Percentiles rank a stretch among this genome's conserved stretches.
Evolutionary conservation across 495 filamentous ascomycete genomes (phyloP).

Genomic region (Penicilliopsis zonata): DNA sequence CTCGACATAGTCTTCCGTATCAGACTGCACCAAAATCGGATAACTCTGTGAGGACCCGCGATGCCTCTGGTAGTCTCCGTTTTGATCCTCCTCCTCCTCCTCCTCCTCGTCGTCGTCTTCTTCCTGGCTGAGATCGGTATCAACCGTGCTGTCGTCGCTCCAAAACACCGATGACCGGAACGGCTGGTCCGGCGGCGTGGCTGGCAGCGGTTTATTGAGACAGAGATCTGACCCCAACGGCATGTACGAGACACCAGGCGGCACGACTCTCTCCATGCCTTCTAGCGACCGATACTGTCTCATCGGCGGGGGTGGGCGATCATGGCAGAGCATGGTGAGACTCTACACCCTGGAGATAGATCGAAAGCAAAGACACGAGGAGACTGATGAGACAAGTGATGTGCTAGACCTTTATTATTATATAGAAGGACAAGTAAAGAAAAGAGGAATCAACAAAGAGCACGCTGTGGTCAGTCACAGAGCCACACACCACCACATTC

Average conservation of each 20-base stretch:
- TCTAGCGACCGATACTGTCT: conserved; percentile 29
- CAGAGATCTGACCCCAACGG: conserved; percentile 15
- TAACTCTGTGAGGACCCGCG: conserved; percentile 20
- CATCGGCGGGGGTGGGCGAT: conserved; percentile 22
- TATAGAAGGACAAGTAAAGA: too few species aligned
- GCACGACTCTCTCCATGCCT: conserved; percentile 30
- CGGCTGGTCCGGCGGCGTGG: conserved; percentile 14
- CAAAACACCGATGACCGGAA: conserved; percentile 21
- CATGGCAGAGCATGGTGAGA: conserved; percentile 14
- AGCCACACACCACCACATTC: too few species aligned
- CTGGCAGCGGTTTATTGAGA: conserved; percentile 28
- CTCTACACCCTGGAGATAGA: neutral
- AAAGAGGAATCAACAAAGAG: too few species aligned
- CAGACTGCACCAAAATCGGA: conserved; percentile 28
- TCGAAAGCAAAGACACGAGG: neutral
- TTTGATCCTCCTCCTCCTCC: neutral
- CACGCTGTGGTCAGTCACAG: too few species aligned
- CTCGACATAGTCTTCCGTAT: conserved; percentile 21
- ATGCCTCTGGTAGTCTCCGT: too few species aligned
- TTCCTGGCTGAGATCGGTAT: conserved; percentile 10
- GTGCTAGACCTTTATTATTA: too few species aligned
- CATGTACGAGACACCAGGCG: conserved; percentile 10
- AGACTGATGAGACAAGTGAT: too few species aligned
- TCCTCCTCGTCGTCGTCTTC: neutral
- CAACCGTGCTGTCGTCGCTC: conserved; percentile 21